A percentile compares a stretch with the other conserved stretches of the same genome.
Evolutionary conservation across 2,329 filamentous ascomycete genomes (phyloP).

Genomic region (Alternaria angustiovoidea): DNA sequence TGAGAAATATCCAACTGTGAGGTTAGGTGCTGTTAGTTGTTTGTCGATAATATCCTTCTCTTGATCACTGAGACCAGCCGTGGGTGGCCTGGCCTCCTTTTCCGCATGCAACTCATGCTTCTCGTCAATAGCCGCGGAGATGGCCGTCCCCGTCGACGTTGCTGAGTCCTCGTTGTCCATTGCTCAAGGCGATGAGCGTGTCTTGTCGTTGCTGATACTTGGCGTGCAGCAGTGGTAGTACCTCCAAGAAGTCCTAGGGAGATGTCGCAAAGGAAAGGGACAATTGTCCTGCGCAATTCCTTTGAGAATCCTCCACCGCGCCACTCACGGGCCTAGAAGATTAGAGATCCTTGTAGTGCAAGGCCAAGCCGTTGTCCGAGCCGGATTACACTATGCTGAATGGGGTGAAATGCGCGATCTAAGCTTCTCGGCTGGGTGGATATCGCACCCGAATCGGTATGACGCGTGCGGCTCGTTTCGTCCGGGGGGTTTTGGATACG

Average conservation of each 20-base stretch:
- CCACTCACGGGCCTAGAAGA: slow-evolving; percentile 18
- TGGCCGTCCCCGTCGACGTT: slow-evolving; percentile 23
- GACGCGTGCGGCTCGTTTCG: slow-evolving; percentile 9
- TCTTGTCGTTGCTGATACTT: slow-evolving; percentile 15
- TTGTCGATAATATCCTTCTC: slow-evolving; percentile 47
- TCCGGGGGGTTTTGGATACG: slow-evolving; percentile 7
- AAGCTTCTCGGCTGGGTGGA: slow-evolving; percentile 7
- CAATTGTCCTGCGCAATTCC: slow-evolving; percentile 1
- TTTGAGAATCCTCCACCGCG: slow-evolving; percentile 7
- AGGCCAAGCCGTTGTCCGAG: slow-evolving; percentile 1
- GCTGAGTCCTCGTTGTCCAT: slow-evolving; percentile 23
- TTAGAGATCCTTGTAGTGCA: slow-evolving; percentile 6
- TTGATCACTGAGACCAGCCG: slow-evolving; percentile 38
- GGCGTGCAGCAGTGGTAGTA: slow-evolving; percentile 1
- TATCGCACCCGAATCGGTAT: neutral
- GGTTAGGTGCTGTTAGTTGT: slow-evolving; percentile 54
- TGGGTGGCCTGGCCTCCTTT: slow-evolving; percentile 33
- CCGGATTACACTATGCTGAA: neutral
- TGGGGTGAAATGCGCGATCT: neutral
- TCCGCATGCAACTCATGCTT: slow-evolving; percentile 31
- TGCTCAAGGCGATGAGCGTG: slow-evolving; percentile 19
- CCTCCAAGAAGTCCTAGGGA: slow-evolving; percentile 2
- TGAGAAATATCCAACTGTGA: slow-evolving; percentile 56
- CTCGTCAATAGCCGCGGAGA: slow-evolving; percentile 32
- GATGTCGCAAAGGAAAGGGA: slow-evolving; percentile 8